Evolutionary conservation across 1,284 basidiomycete species (phyloP).

Genomic region (Ustilago loliicola): DNA sequence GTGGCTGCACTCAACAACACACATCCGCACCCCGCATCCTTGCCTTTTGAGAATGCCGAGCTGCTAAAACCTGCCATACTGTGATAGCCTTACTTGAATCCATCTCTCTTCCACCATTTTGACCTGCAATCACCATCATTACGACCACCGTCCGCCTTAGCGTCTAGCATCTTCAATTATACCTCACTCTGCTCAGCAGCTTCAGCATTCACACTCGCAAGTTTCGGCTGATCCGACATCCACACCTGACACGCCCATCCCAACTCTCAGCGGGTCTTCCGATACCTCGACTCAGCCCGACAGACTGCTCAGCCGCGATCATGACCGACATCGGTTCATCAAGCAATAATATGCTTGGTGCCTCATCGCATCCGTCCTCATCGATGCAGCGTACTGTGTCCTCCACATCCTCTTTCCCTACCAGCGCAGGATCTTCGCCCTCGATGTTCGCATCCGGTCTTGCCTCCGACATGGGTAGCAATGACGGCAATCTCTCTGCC

Average conservation of each 20-base stretch:
- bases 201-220: not conserved
- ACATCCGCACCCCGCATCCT: not conserved
- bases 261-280: not conserved
- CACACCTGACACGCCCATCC: not conserved
- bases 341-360: slow-evolving; percentile 1
- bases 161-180: too few species aligned
- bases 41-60: slow-evolving; percentile 1
- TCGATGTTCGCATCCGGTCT: slow-evolving; percentile 31
- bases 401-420: slow-evolving; percentile 16
- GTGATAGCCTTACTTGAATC: not conserved
- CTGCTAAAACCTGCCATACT: not conserved
- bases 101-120: not conserved
- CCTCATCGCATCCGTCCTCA: slow-evolving; percentile 4
- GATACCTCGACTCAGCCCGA: not conserved
- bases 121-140: not conserved
- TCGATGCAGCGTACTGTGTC: slow-evolving; percentile 32
- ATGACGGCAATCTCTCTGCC: slow-evolving; percentile 3
- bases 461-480: slow-evolving; percentile 22
- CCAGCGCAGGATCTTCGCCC: slow-evolving; percentile 38
- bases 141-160: too few species aligned
- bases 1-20: slow-evolving; percentile 1
- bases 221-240: not conserved
- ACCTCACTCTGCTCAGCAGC: not conserved
- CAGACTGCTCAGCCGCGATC: not conserved
- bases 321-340: slow-evolving; percentile 18